These are phyloP conservation scores for Ascoidea asiatica DNA, from an alignment of 805 yeast genomes.

Conservation along the genomic window DNA sequence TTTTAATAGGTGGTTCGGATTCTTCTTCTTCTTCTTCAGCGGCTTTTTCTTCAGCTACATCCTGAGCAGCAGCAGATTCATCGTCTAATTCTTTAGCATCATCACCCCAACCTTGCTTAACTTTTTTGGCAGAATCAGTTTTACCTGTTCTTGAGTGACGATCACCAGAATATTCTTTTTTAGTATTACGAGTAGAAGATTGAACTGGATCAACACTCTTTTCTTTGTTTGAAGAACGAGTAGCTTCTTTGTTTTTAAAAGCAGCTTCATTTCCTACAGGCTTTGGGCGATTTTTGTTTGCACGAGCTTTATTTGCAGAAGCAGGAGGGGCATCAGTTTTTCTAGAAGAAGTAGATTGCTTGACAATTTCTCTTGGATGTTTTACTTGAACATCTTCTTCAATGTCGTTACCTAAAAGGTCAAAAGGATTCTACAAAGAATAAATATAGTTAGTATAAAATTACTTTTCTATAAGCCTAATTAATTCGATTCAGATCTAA, in stretches of 20 bases:
- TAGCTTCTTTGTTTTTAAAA: conserved; percentile 56
- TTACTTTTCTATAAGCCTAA: not conserved
- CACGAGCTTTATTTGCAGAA: conserved; percentile 67
- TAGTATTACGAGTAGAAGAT: conserved; percentile 37
- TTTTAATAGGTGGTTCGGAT: conserved; percentile 38
- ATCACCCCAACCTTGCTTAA: conserved; percentile 83
- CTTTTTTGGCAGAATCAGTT: conserved; percentile 74
- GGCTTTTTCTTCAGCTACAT: conserved; percentile 30
- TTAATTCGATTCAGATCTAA: not conserved
- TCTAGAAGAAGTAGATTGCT: conserved; percentile 73
- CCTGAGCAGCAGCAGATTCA: conserved; percentile 43
- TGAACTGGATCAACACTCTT: conserved; percentile 39
- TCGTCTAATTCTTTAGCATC: conserved; percentile 58
- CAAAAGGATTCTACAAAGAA: conserved; percentile 52
- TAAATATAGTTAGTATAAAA: not conserved
- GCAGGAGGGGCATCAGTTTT: conserved; percentile 76
- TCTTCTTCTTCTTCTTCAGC: conserved; percentile 24
- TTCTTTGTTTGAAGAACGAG: conserved; percentile 43
- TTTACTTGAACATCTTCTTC: conserved; percentile 57
- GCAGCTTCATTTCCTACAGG: conserved; percentile 86
- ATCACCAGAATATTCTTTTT: conserved; percentile 40
- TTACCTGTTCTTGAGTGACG: conserved; percentile 80
- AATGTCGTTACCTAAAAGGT: conserved; percentile 64
- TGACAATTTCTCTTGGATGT: conserved; percentile 63
- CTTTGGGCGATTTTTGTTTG: conserved; percentile 57